Conservation (phyloP, 139 green algal species). For the Chlamydomonas incerta region DNA sequence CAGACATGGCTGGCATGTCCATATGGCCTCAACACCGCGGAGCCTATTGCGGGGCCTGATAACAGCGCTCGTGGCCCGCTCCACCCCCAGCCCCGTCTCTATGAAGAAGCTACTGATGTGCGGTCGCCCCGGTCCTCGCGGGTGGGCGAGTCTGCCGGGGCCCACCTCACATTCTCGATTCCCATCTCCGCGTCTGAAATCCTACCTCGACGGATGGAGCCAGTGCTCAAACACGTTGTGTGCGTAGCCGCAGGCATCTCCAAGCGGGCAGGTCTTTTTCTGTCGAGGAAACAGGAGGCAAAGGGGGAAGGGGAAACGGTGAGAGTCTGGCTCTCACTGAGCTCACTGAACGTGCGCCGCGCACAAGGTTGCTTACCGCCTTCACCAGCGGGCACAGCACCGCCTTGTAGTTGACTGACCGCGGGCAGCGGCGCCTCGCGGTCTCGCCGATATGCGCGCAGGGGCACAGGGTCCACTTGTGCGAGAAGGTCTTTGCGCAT, state of each 20-base stretch:
- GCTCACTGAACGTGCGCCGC: too few species aligned
- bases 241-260: conserved; percentile 81
- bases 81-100: too few species aligned
- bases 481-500: conserved; percentile 47
- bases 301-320: not conserved
- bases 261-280: conserved; percentile 76
- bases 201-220: conserved; percentile 86
- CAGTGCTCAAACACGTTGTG: conserved; percentile 95
- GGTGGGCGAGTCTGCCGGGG: too few species aligned
- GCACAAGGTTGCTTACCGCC: conserved; percentile 38
- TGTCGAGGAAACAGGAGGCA: conserved; percentile 29
- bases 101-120: too few species aligned
- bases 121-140: too few species aligned
- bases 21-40: too few species aligned
- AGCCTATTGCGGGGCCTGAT: too few species aligned
- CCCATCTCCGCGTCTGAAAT: too few species aligned
- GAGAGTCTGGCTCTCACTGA: too few species aligned
- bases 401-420: conserved; percentile 47
- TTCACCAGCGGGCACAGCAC: conserved; percentile 61
- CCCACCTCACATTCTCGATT: too few species aligned
- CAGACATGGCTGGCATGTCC: too few species aligned
- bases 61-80: too few species aligned
- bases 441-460: conserved; percentile 60
- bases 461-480: conserved; percentile 64
- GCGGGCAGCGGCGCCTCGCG: conserved; percentile 44